A percentile compares a stretch with the other conserved stretches of the same genome.
Conservation (phyloP, 1,139 yeast species). For the Nadsonia starkeyi-henricii region DNA sequence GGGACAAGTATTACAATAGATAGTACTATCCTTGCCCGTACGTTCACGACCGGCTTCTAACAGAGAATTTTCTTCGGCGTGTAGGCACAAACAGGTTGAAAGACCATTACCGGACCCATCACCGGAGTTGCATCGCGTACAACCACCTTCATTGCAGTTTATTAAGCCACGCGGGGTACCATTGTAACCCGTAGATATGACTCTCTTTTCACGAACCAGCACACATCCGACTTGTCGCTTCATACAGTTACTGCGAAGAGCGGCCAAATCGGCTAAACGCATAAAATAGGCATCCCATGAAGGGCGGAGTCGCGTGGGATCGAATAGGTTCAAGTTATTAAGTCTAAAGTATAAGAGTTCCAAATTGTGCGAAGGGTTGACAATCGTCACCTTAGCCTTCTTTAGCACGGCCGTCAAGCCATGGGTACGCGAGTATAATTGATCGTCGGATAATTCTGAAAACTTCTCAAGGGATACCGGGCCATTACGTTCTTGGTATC, state of each 20-base stretch:
- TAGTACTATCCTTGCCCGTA: conserved; percentile 43
- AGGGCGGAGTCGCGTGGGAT: conserved; percentile 63
- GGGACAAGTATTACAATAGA: conserved; percentile 95
- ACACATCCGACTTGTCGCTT: conserved; percentile 95
- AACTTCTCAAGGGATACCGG: conserved; percentile 24
- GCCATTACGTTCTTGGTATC: conserved; percentile 22
- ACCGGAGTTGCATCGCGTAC: conserved; percentile 57
- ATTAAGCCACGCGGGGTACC: conserved; percentile 85
- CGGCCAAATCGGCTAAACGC: conserved; percentile 86
- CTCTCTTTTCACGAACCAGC: conserved; percentile 70
- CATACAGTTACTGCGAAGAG: conserved; percentile 89
- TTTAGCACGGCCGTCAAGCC: conserved; percentile 38
- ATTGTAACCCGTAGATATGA: conserved; percentile 91
- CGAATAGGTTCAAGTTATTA: conserved; percentile 38
- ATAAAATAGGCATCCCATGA: conserved; percentile 94
- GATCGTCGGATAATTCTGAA: conserved; percentile 32
- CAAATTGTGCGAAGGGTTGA: conserved; percentile 41
- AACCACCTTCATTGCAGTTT: conserved; percentile 94
- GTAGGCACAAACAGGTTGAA: conserved; percentile 80
- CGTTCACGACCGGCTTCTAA: conserved; percentile 89
- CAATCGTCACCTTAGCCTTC: conserved; percentile 45
- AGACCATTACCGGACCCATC: conserved; percentile 52
- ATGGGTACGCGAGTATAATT: conserved; percentile 26
- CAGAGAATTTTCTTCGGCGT: conserved; percentile 94
- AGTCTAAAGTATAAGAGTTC: conserved; percentile 39